These are phyloP conservation scores for Bryum argenteum DNA, from an alignment of 225 moss, liverwort and hornwort genomes.

Conservation along the genomic window DNA sequence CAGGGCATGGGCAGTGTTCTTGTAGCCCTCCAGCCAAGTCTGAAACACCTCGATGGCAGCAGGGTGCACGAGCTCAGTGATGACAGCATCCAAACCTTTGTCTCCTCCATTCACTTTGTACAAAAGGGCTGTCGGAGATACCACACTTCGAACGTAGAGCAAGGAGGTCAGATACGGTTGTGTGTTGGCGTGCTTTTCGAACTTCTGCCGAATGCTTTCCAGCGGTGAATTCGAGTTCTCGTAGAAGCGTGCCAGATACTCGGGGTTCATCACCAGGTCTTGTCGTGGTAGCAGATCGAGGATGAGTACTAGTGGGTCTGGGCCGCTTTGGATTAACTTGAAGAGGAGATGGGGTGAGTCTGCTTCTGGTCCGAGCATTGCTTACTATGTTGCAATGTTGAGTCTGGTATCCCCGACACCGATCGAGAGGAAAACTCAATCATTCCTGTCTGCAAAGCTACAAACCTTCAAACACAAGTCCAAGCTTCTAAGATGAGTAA, in stretches of 20 bases:
- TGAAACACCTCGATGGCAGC: conserved; percentile 41
- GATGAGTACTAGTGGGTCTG: conserved; percentile 44
- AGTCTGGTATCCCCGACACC: too few relatives aligned
- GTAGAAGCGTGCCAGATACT: conserved; percentile 56
- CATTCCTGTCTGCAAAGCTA: too few relatives aligned
- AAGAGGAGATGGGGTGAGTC: conserved; percentile 87
- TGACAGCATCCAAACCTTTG: conserved; percentile 19
- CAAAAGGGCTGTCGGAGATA: conserved; percentile 57
- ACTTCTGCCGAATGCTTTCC: conserved; percentile 40
- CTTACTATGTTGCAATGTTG: conserved; percentile 76
- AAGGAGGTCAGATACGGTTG: conserved; percentile 50
- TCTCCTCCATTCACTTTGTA: conserved; percentile 50
- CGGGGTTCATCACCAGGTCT: conserved; percentile 51
- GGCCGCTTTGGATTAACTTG: conserved; percentile 69
- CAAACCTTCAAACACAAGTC: too few relatives aligned
- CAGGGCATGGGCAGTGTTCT: conserved; percentile 32
- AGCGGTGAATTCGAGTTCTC: conserved; percentile 48
- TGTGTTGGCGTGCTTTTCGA: conserved; percentile 47
- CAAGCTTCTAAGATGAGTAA: too few relatives aligned
- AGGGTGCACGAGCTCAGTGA: conserved; percentile 45
- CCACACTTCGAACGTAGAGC: conserved; percentile 50
- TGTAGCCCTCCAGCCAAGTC: conserved; percentile 49
- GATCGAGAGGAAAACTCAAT: too few relatives aligned
- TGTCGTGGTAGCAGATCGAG: conserved; percentile 57
- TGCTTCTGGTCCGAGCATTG: conserved; percentile 69